Evolutionary conservation across 192 early-diverging fungal genomes (phyloP).

Genomic region (Diversispora epigaea): DNA sequence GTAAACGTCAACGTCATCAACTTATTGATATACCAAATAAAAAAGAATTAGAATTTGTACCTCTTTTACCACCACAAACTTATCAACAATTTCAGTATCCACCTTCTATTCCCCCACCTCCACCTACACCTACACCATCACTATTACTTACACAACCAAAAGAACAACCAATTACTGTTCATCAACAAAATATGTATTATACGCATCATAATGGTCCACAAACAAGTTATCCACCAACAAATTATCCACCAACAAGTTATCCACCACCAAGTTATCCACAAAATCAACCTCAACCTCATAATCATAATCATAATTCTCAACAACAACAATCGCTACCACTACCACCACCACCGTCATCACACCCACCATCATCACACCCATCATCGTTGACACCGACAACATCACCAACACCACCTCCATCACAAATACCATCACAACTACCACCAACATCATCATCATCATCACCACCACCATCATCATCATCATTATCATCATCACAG

Average conservation of each 20-base stretch:
- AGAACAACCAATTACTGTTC: too few relatives aligned
- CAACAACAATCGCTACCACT: not conserved
- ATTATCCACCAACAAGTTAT: not conserved
- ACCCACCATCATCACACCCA: not conserved
- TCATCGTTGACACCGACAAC: not conserved
- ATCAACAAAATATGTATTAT: too few relatives aligned
- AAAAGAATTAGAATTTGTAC: too few relatives aligned
- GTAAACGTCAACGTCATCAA: too few relatives aligned
- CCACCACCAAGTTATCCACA: not conserved
- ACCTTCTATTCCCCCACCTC: too few relatives aligned
- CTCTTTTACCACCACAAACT: too few relatives aligned
- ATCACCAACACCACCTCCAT: not conserved
- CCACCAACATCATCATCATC: conserved; percentile 24
- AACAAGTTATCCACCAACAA: not conserved
- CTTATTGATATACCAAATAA: too few relatives aligned
- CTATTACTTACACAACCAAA: too few relatives aligned
- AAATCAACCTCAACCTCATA: not conserved
- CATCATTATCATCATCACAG: conserved; percentile 28
- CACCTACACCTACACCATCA: too few relatives aligned
- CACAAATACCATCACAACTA: not conserved
- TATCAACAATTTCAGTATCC: too few relatives aligned
- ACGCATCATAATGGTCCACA: not conserved
- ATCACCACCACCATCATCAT: conserved; percentile 29
- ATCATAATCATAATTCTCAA: conserved; percentile 8
- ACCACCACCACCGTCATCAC: not conserved